phyloP scores from a whole-genome alignment of 106 monocot genomes.

The Xerophyta viscosa region DNA sequence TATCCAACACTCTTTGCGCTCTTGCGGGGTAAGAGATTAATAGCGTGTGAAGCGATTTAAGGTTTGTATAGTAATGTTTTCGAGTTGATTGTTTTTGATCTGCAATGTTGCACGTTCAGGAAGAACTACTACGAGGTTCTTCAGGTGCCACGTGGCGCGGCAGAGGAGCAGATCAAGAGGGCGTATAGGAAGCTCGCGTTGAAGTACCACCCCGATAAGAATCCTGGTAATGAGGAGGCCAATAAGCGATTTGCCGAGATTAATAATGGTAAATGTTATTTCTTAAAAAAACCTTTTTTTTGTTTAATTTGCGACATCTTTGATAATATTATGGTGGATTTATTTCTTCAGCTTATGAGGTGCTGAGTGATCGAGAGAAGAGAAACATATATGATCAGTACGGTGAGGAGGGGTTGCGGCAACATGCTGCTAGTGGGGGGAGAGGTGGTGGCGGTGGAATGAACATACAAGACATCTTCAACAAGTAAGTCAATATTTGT shows the following conservation, averaged over 20 bases:
- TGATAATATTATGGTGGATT: too few relatives aligned
- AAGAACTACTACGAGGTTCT: slow-evolving; percentile 87
- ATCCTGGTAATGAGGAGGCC: slow-evolving; percentile 87
- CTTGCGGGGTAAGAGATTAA: slow-evolving; percentile 28
- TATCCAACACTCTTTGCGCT: slow-evolving; percentile 17
- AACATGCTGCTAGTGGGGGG: slow-evolving; percentile 49
- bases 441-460: slow-evolving; percentile 77
- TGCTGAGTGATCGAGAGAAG: slow-evolving; percentile 81
- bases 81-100: background rate
- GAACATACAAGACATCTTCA: slow-evolving; percentile 97
- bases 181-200: slow-evolving; percentile 91
- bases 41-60: background rate
- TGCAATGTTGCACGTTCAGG: too few relatives aligned
- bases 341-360: slow-evolving; percentile 96
- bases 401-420: slow-evolving; percentile 88
- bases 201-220: slow-evolving; percentile 96
- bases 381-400: slow-evolving; percentile 30
- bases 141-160: slow-evolving; percentile 69
- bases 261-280: slow-evolving; percentile 60
- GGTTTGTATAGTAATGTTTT: background rate
- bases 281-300: too few relatives aligned
- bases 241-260: slow-evolving; percentile 86
- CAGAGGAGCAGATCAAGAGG: slow-evolving; percentile 96
- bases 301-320: slow-evolving; percentile 2
- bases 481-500: slow-evolving; percentile 26